A percentile compares a stretch with the other conserved stretches of the same genome.
Conservation (phyloP, 192 early-diverging fungal species). For the Umbelopsis sp. region DNA sequence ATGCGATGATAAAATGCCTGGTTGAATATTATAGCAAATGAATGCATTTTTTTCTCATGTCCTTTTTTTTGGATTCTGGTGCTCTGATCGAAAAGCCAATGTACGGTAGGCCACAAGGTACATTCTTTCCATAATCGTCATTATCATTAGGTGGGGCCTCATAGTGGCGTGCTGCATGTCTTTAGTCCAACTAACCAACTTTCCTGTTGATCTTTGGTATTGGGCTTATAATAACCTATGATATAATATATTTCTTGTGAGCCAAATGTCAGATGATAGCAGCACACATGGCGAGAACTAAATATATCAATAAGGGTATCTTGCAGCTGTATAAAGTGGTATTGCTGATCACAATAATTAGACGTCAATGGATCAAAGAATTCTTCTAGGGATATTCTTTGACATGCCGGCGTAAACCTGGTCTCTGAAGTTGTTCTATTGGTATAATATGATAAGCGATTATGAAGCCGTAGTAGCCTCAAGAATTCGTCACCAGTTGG, state of each 20-base stretch:
- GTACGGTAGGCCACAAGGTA: no score
- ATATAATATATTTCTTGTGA: slow-evolving; percentile 6
- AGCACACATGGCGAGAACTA: slow-evolving; percentile 7
- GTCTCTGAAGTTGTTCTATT: not conserved
- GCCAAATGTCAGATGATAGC: slow-evolving; percentile 6
- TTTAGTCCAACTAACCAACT: slow-evolving; percentile 7
- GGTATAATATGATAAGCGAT: not conserved
- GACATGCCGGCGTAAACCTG: not conserved
- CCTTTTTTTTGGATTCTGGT: no score
- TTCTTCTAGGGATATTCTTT: not conserved
- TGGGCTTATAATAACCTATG: not conserved
- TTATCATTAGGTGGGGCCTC: no score
- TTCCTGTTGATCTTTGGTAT: not conserved
- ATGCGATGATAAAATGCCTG: no score
- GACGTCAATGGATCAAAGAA: slow-evolving; percentile 13
- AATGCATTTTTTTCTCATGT: no score
- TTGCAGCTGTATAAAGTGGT: slow-evolving; percentile 9
- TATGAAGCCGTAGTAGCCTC: not conserved
- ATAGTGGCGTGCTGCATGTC: not conserved
- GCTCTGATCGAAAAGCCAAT: no score
- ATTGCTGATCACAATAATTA: slow-evolving; percentile 16
- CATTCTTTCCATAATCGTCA: no score
- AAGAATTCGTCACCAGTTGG: slow-evolving; percentile 19
- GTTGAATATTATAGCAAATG: no score
- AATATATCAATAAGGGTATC: slow-evolving; percentile 13